These are phyloP conservation scores for Chytriomyces sp. DNA, from an alignment of 192 early-diverging fungal genomes.

Conservation along the genomic window DNA sequence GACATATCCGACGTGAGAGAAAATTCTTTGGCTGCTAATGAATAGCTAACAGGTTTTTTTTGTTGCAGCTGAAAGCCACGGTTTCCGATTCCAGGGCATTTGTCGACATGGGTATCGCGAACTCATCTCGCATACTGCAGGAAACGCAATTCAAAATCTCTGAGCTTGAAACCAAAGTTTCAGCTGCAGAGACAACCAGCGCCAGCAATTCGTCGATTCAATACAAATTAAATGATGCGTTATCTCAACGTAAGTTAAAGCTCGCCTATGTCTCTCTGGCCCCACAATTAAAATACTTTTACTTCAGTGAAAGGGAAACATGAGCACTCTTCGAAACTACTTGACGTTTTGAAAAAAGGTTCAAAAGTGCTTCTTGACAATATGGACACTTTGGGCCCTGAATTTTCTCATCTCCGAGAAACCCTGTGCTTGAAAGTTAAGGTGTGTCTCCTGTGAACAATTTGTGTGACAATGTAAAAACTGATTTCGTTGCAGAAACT, in stretches of 20 bases:
- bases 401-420: slow-evolving; percentile 19
- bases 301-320: slow-evolving; percentile 22
- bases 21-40: background rate
- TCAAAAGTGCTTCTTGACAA: background rate
- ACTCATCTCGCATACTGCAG: slow-evolving; percentile 6
- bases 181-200: background rate
- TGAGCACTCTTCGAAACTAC: slow-evolving; percentile 11
- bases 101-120: slow-evolving; percentile 10
- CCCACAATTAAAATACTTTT: background rate
- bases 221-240: background rate
- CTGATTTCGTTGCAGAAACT: slow-evolving; percentile 7
- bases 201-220: background rate
- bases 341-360: slow-evolving; percentile 2
- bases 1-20: slow-evolving; percentile 19
- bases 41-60: background rate
- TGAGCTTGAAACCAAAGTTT: slow-evolving; percentile 3
- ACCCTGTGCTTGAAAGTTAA: slow-evolving; percentile 7
- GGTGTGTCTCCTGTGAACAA: background rate
- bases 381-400: slow-evolving; percentile 13
- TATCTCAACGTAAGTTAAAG: background rate
- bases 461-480: background rate
- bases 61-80: background rate
- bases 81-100: slow-evolving; percentile 7
- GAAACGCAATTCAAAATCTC: slow-evolving; percentile 18
- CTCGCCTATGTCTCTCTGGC: too few relatives aligned